A percentile compares a stretch with the other conserved stretches of the same genome.
Conservation (phyloP, 192 early-diverging fungal genomes). For the Coemansia sp. region DNA sequence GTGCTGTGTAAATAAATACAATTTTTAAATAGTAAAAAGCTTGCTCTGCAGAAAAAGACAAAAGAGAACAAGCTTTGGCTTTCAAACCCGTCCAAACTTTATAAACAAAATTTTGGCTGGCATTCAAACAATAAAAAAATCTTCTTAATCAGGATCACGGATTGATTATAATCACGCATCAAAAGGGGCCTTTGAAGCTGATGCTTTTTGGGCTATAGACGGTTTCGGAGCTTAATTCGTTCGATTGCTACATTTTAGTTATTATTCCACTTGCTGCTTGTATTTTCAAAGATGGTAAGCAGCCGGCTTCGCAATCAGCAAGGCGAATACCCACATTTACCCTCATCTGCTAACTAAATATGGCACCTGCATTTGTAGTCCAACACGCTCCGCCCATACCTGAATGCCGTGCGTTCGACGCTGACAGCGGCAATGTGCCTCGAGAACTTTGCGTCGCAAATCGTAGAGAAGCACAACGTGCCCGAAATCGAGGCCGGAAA, state of each 20-base stretch:
- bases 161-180: slow-evolving; percentile 6
- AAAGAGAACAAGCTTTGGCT: not conserved
- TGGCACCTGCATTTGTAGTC: slow-evolving; percentile 67
- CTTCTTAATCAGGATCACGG: slow-evolving; percentile 2
- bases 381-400: slow-evolving; percentile 95
- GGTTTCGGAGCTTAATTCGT: not conserved
- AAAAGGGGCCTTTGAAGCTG: not conserved
- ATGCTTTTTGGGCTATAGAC: too few species aligned
- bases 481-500: slow-evolving; percentile 90
- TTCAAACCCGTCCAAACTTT: slow-evolving; percentile 5
- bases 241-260: not conserved
- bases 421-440: slow-evolving; percentile 93
- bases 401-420: slow-evolving; percentile 89
- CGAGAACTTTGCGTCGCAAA: slow-evolving; percentile 97
- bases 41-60: not conserved
- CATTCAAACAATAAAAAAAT: slow-evolving; percentile 6
- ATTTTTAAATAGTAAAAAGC: slow-evolving; percentile 3
- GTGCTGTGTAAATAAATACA: not conserved
- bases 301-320: not conserved
- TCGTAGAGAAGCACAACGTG: slow-evolving; percentile 97
- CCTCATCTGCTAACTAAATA: not conserved
- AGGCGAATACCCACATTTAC: too few species aligned
- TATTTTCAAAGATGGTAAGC: slow-evolving; percentile 9
- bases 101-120: slow-evolving; percentile 1
- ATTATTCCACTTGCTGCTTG: not conserved